Base-by-base conservation (phyloP, 768 basidiomycete genomes). In the Cystobasidium onofrii region DNA sequence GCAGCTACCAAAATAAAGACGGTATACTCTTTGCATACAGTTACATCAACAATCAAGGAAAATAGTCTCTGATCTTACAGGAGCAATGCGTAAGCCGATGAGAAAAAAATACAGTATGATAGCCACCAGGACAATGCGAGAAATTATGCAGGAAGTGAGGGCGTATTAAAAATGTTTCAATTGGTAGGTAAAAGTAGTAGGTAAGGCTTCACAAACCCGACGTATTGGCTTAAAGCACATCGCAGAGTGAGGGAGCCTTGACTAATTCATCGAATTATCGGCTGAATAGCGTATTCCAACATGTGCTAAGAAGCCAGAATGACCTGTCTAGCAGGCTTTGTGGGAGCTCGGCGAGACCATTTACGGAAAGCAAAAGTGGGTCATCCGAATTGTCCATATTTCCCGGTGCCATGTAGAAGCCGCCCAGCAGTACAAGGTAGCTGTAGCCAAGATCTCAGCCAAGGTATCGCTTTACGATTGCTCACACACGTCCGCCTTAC, bases 401-500 rank as follows among this genome's bases (percentile, higher is more conserved):
- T 1, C 46, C 62, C 2, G 66, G 71, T 6, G 52, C 94, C 77
- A 87, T 95, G 84, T 89, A 97, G 84, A 98, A 99, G 25, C 96
- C 96, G 34, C 91, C 86, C 41, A 86, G 81, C 39, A 99, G 87
- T 57, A 97, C 94, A 60, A 98, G 84, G 80, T 99, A 99, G 77
- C 93, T 96, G 20, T 25, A n/a, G n/a, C n/a, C n/a, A n/a, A n/a
- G n/a, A n/a, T n/a, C n/a, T n/a, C n/a, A n/a, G n/a, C n/a, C n/a
- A n/a, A n/a, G n/a, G n/a, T n/a, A n/a, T n/a, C n/a, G n/a, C n/a
- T n/a, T n/a, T n/a, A n/a, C n/a, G n/a, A n/a, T n/a, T n/a, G n/a
- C n/a, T n/a, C n/a, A n/a, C n/a, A n/a, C n/a, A n/a, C n/a, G n/a
- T n/a, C n/a, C 29, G 25, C 78, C 81, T 75, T 74, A 94, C 91